Conservation (phyloP, 2,329 filamentous ascomycete genomes). For the Diaporthe sp. region DNA sequence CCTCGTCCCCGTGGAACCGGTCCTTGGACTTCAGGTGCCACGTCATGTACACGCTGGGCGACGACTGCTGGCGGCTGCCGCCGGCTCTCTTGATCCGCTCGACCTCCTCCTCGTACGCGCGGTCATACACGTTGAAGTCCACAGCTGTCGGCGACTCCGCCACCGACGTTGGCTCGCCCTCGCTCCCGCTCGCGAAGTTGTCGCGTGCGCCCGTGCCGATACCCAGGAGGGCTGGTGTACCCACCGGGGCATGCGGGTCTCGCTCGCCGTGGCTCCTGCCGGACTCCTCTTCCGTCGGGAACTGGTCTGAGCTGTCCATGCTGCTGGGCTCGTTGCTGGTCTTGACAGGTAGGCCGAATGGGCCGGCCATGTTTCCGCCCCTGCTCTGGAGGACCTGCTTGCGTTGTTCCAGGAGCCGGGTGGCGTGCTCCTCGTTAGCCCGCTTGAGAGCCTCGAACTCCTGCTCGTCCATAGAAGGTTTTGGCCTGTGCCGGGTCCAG, state of each 20-base stretch:
- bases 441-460: conserved; percentile 44
- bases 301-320: background rate
- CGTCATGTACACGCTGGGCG: conserved; percentile 61
- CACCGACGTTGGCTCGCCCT: conserved; percentile 64
- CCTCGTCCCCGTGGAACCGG: conserved; percentile 53
- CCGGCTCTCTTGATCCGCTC: conserved; percentile 70
- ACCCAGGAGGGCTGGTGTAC: conserved; percentile 64
- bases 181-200: conserved; percentile 55
- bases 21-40: conserved; percentile 60
- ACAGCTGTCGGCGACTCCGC: conserved; percentile 88
- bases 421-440: conserved; percentile 61
- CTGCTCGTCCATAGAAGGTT: conserved; percentile 39
- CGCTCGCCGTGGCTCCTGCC: conserved; percentile 26
- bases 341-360: background rate
- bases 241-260: conserved; percentile 40
- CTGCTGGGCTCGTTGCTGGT: background rate
- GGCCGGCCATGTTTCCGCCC: background rate
- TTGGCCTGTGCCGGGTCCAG: conserved; percentile 29
- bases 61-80: too few relatives aligned
- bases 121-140: conserved; percentile 90
- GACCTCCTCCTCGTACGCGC: conserved; percentile 86
- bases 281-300: background rate
- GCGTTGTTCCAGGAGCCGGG: conserved; percentile 61
- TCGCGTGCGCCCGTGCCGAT: conserved; percentile 77
- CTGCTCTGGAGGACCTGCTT: conserved; percentile 52